Conservation (phyloP, 768 basidiomycete genomes). For the Pisolithus tinctorius region DNA sequence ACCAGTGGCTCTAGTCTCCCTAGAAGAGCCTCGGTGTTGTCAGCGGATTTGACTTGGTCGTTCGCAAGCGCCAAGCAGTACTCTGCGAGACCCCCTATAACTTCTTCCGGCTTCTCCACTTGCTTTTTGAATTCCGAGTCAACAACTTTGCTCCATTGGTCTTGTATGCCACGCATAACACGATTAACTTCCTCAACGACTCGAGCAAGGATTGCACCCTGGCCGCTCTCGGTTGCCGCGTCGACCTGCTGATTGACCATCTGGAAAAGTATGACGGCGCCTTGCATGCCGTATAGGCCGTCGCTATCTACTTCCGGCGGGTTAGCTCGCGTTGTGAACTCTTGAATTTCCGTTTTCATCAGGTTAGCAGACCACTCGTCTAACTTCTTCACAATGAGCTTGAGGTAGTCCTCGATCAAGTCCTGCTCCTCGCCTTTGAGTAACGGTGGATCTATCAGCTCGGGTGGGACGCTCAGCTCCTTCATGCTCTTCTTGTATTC, state of each 20-base stretch:
- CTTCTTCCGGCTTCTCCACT: conserved; percentile 81
- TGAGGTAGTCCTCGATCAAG: conserved; percentile 93
- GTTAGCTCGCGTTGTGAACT: conserved; percentile 75
- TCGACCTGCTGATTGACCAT: conserved; percentile 98
- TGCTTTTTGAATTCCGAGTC: conserved; percentile 86
- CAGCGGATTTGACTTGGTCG: conserved; percentile 95
- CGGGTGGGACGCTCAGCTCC: conserved; percentile 77
- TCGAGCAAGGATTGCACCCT: conserved; percentile 86
- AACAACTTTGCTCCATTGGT: conserved; percentile 78
- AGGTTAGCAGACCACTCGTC: conserved; percentile 96
- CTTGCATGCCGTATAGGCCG: conserved; percentile 85
- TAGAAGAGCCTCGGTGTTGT: conserved; percentile 83
- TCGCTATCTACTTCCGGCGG: conserved; percentile 89
- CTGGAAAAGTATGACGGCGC: conserved; percentile 93
- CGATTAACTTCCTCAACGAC: conserved; percentile 85
- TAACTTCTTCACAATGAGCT: conserved; percentile 87
- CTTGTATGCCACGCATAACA: conserved; percentile 84
- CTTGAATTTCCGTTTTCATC: conserved; percentile 83
- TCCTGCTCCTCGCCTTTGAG: conserved; percentile 90
- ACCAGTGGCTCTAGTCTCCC: conserved; percentile 86
- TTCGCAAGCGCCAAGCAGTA: conserved; percentile 96
- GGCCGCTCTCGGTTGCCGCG: conserved; percentile 90
- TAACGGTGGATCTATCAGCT: conserved; percentile 82
- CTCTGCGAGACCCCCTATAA: conserved; percentile 84
- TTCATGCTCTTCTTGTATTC: conserved; percentile 95